These are phyloP conservation scores for Sporothrix luriei DNA, from an alignment of 2,329 filamentous ascomycete genomes.

Conservation along the genomic window DNA sequence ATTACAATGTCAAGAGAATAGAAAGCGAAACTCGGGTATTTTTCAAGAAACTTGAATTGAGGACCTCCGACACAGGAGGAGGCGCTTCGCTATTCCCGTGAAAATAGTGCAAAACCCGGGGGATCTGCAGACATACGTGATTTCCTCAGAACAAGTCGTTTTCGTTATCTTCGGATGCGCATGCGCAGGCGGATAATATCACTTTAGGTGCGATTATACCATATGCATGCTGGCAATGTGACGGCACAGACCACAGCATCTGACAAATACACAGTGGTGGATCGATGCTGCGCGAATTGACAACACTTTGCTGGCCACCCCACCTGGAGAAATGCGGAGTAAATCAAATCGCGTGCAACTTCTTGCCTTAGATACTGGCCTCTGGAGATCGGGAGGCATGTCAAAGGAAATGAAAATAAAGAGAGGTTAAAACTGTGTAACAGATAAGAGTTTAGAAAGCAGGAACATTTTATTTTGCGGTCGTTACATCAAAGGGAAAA, in stretches of 20 bases:
- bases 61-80: background rate
- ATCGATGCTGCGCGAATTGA: background rate
- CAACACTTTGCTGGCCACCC: background rate
- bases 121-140: background rate
- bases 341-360: no score
- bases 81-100: background rate
- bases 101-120: background rate
- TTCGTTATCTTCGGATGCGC: background rate
- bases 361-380: no score
- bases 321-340: background rate
- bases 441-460: no score
- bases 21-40: background rate
- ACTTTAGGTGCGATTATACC: constrained; percentile 6
- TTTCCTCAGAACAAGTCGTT: background rate
- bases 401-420: no score
- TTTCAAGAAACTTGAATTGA: background rate
- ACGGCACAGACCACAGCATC: background rate
- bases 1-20: background rate
- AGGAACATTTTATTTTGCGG: no score
- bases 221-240: background rate
- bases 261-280: background rate
- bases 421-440: no score
- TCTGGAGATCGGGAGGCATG: no score
- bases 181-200: background rate
- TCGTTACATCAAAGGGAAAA: no score